phyloP scores from a whole-genome alignment of 768 basidiomycete genomes.

The Hortiboletus flavorubellus region DNA sequence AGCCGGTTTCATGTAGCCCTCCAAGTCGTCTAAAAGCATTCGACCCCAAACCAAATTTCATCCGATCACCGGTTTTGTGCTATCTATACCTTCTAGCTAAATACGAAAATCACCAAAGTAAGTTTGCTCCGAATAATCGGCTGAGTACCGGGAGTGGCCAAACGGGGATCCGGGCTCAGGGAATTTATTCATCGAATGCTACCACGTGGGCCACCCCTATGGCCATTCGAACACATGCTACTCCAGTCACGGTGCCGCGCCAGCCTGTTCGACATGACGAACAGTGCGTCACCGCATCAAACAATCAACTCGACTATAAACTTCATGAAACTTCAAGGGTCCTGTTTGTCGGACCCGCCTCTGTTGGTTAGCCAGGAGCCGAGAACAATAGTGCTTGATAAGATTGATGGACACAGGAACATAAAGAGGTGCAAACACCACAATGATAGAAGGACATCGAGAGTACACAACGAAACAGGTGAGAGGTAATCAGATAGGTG shows the following conservation, averaged over 20 bases:
- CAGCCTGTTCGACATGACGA: not conserved
- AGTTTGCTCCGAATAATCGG: not conserved
- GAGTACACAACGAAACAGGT: conserved; percentile 16
- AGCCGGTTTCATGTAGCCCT: conserved; percentile 14
- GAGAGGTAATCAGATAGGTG: conserved; percentile 4
- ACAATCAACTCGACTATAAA: not conserved
- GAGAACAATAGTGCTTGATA: conserved; percentile 1
- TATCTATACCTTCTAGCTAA: not conserved
- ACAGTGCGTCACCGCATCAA: not conserved
- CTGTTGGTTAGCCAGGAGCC: not conserved
- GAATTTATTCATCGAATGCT: not conserved
- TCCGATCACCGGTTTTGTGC: conserved; percentile 6
- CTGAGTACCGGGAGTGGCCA: not conserved
- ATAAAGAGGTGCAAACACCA: conserved; percentile 7
- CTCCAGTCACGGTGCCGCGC: not conserved
- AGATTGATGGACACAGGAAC: conserved; percentile 4
- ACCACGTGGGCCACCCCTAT: not conserved
- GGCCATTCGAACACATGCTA: not conserved
- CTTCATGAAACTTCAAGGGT: not conserved
- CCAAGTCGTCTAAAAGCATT: conserved; percentile 6
- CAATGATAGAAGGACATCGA: conserved; percentile 10
- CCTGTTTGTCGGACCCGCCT: not conserved
- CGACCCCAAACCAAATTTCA: conserved; percentile 3
- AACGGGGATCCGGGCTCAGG: not conserved
- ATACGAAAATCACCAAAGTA: conserved; percentile 1